Evolutionary conservation across 495 filamentous ascomycete genomes (phyloP), one percentile per base, ranked within the genome.

Genomic region (Baudoinia panamericana): DNA sequence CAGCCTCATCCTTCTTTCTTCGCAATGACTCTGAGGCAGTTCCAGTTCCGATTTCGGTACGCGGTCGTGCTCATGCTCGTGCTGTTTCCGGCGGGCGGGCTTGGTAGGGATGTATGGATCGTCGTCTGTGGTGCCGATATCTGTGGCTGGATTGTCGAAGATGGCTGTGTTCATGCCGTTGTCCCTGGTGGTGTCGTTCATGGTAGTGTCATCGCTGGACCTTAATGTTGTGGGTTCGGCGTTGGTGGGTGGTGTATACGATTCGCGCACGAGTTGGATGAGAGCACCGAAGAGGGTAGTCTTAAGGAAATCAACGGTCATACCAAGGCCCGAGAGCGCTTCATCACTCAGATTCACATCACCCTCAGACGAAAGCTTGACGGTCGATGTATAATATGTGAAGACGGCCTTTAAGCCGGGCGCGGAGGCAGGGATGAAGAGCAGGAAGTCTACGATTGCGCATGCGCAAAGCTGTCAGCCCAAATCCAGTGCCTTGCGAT

Each of bases 271-370:
- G 31, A 52, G 44, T 54, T 66, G 66, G 45, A 76, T 61, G 52
- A 84, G 64, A 56, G 71, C 70, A 63, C 75, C 77, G 66, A 83
- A 76, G 38, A 81, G 67, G 59, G 63, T 62, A 54, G 67, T 61
- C 48, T 70, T 71, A 80, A 81, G 75, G 75, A 84, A 84, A 59
- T 69, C 66, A 61, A 65, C 60, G 60, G 73, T 72, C 74, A 70
- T 94, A 96, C 92, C 92, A 88, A 93, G 69, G 63, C 86, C 80
- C 68, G 92, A 73, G 51, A 90, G 70, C 50, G 75, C 75, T 58
- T 90, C 83, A 64, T 90, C 84, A 64, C 78, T 82, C 47, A 97
- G 76, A 49, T 82, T 69, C 48, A 90, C 87, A 69, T 97, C 90
- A 55, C 90, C 90, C 70, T 97, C 90, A 40, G 82, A 65, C 59